Base-by-base conservation (phyloP, 202 grass and related monocot species). In the Eragrostis tef region DNA sequence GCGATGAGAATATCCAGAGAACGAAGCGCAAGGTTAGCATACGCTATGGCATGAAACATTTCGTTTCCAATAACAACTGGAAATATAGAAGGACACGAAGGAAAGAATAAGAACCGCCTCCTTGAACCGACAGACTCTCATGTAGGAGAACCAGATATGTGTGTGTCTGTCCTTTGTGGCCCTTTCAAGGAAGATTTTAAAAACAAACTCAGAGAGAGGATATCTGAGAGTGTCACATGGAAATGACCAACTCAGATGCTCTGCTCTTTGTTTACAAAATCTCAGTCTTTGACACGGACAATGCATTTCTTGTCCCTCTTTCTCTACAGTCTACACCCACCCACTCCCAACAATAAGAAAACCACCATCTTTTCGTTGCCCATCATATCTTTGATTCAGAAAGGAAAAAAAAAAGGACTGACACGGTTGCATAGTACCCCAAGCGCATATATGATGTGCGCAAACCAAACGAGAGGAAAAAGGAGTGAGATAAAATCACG, bases 211-310 rank as follows among this genome's bases (percentile, higher is more conserved):
- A 13, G 11, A 26, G 9, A 49, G 47, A 49, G 13, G 65, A 62
- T 75, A 87, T 82, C 65, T n/a, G n/a, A 25, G 2, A 68, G 29
- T 78, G 79, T 73, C 73, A 74, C 87, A 47, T 89, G 83, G 82
- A 68, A 81, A 62, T 61, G 87, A 69, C 87, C 60, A 78, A 82
- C 59, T 73, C 12, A 47, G 83, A 82, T 82, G 59, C 67, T 53
- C 31, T 34, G 1, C 4, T 31, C 41, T 57, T 58, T 77, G 36
- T 24, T 77, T 64, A 29, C 61, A 75, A 75, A 21, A 58, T 58
- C 54, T 58, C 3, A 51, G 49, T 53, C 69, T 52, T 39, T 48
- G 63, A 44, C 73, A 78, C 77, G 51, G 45, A 80, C 59, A 68
- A 48, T 49, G 49, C 73, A 66, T 73, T 66, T 59, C 47, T 29